Evolutionary conservation across 2,329 filamentous ascomycete species (phyloP).

Genomic region (Amauroascus verrucosus): DNA sequence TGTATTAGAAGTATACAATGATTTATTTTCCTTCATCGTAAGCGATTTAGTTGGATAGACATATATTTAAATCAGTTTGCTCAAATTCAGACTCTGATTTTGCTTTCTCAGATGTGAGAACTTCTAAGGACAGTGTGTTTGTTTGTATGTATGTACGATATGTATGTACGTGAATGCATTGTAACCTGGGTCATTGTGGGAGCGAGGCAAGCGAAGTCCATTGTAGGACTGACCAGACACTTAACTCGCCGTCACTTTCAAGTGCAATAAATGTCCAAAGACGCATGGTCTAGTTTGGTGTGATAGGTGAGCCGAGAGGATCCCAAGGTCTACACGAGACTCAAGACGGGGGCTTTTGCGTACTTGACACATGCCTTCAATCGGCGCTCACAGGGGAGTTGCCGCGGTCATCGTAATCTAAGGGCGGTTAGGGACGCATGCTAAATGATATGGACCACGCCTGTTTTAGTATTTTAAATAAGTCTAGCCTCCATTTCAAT

Average conservation of each 20-base stretch:
- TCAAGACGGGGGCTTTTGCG: not conserved
- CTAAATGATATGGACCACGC: not conserved
- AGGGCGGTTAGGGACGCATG: too few relatives aligned
- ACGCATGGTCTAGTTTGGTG: not conserved
- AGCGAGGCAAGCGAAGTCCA: not conserved
- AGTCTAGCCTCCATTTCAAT: not conserved
- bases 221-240: not conserved
- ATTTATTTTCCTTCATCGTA: not conserved
- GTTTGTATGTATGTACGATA: too few relatives aligned
- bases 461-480: not conserved
- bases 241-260: not conserved
- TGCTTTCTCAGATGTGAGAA: not conserved
- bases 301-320: not conserved
- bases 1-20: slow-evolving; percentile 2
- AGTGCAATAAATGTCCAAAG: not conserved
- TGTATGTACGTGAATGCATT: too few relatives aligned
- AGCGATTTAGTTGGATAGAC: not conserved
- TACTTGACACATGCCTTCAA: too few relatives aligned
- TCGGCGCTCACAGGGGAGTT: too few relatives aligned
- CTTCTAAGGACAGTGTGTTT: too few relatives aligned
- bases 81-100: not conserved
- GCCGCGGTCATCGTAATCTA: too few relatives aligned
- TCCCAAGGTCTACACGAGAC: not conserved
- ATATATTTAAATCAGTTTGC: not conserved
- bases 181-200: too few relatives aligned